phyloP scores from a whole-genome alignment of 148 eudicot species.

The Camellia japonica region DNA sequence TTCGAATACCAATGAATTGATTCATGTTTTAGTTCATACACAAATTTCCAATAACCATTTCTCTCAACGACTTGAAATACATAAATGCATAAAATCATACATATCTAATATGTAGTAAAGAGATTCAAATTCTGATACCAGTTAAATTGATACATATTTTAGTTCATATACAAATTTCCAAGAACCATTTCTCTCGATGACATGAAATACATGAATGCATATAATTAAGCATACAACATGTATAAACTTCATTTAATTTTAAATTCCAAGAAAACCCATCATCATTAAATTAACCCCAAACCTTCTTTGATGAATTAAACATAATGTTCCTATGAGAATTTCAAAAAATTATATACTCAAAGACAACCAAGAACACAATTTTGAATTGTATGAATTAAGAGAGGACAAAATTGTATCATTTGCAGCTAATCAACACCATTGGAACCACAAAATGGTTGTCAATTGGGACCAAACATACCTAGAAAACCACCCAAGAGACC shows the following conservation, averaged over 20 bases:
- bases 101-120: neutral
- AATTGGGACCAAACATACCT: neutral
- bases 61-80: neutral
- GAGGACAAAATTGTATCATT: conserved; percentile 14
- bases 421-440: neutral
- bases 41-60: neutral
- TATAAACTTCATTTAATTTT: neutral
- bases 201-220: neutral
- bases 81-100: neutral
- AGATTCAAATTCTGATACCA: neutral
- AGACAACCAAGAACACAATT: neutral
- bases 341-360: neutral
- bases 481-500: neutral
- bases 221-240: too few species aligned
- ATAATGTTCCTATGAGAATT: neutral
- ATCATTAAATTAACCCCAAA: neutral
- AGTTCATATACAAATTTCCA: neutral
- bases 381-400: neutral
- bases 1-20: neutral
- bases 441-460: neutral
- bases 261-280: neutral
- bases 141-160: neutral
- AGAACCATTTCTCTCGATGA: neutral
- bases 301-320: neutral
- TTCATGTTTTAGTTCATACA: conserved; percentile 1